Base-by-base conservation (phyloP, 768 basidiomycete species). In the Brasilioporus rufonigricans region DNA sequence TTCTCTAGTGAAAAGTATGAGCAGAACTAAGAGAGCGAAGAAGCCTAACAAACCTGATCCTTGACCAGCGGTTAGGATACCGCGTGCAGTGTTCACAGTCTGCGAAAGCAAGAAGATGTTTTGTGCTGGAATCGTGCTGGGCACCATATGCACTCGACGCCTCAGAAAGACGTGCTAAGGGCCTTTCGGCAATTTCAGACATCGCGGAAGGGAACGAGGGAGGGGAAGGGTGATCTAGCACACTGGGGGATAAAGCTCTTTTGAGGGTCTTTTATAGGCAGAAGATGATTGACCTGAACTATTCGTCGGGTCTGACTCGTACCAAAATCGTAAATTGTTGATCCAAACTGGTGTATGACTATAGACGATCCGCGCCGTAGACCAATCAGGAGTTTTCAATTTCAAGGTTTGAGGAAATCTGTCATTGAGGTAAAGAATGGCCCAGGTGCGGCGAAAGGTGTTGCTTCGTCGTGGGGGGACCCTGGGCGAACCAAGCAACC, bases 1-100 rank as follows among this genome's bases (percentile, higher is more conserved):
- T 52, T 74, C 69, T 29, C 83, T 81, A 53, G 31, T 6, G 16
- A 24, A 35, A 48, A 23, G 26, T 9, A 21, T 65, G 43, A 66
- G 48, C n/a, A 48, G 11, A 24, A 44, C 4, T 3, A 1, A 43
- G 16, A 47, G n/a, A 40, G 11, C 0, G 13, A 19, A 32, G 50
- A 36, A 23, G 19, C 2, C 18, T 18, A 39, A 52, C 60, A 39
- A 62, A 85, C 85, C 84, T 78, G 51, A 78, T 76, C 57, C 61
- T 76, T n/a, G 80, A 75, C 84, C 81, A 85, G 47, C 67, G 62
- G 64, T 84, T 85, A 13, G 80, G 80, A 61, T 76, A 71, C 19
- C 56, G 65, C 12, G 71, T 63, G 51, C 74, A 74, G 53, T 72
- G 69, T 14, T 73, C 71, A 21, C 68, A 71, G 18, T 68, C 67